These are phyloP conservation scores for Coccomyxa sp. DNA, from an alignment of 139 green algal species.

Conservation along the genomic window DNA sequence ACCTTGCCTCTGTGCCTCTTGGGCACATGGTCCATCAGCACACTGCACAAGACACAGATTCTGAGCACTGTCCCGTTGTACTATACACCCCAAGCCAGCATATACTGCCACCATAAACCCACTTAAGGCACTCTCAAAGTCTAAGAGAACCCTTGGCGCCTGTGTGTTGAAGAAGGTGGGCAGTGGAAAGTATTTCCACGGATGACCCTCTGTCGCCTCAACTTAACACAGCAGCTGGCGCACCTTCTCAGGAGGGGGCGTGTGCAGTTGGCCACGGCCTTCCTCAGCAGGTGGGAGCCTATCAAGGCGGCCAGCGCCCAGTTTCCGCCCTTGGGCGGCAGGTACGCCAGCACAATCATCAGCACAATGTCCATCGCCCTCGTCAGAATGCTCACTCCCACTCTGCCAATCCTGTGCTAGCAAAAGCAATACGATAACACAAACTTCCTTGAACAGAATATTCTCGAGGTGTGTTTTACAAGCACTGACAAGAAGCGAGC, in stretches of 20 bases:
- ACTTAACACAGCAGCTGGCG: no score
- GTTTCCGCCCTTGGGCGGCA: conserved; percentile 10
- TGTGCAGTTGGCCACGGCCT: conserved; percentile 31
- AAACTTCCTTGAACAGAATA: neutral
- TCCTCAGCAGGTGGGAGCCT: conserved; percentile 27
- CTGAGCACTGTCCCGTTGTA: no score
- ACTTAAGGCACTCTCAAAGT: no score
- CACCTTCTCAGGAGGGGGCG: conserved; percentile 39
- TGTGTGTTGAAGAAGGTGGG: no score
- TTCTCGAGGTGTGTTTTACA: neutral
- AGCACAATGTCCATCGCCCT: conserved; percentile 27
- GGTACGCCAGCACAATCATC: conserved; percentile 31
- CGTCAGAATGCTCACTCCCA: conserved; percentile 31
- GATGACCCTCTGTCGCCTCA: no score
- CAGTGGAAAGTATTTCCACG: no score
- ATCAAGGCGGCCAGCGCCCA: conserved; percentile 15
- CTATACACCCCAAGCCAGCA: no score
- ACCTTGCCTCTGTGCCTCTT: conserved; percentile 29
- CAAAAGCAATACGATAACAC: neutral
- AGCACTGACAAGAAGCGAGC: no score
- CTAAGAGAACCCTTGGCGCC: no score
- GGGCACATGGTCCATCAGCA: conserved; percentile 40
- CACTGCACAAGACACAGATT: no score
- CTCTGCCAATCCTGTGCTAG: neutral
- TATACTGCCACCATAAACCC: no score